Evolutionary conservation across 2,329 filamentous ascomycete species (phyloP).

Genomic region (Coniochaeta hoffmannii): DNA sequence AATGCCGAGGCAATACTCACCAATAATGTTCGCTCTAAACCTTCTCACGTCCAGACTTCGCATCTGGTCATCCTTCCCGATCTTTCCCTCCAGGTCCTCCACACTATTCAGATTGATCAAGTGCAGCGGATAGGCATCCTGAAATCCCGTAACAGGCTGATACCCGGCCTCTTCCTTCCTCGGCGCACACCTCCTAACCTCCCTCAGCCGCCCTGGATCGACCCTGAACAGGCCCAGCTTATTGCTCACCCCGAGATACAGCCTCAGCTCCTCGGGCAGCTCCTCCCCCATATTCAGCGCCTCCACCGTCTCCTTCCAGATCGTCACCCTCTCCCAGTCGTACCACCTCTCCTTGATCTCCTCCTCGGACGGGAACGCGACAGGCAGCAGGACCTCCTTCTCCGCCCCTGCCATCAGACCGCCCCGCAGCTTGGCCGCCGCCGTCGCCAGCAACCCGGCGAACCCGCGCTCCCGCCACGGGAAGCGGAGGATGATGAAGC

Average conservation of each 20-base stretch:
- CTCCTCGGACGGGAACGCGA: constrained; percentile 49
- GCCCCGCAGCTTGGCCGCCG: constrained; percentile 42
- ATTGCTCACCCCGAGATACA: constrained; percentile 60
- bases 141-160: constrained; percentile 59
- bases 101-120: constrained; percentile 60
- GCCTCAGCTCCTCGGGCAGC: constrained; percentile 53
- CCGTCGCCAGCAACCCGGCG: constrained; percentile 34
- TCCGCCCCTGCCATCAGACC: constrained; percentile 45
- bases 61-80: constrained; percentile 41
- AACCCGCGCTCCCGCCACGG: constrained; percentile 48
- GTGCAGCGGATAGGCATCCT: constrained; percentile 68
- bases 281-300: constrained; percentile 53
- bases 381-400: constrained; percentile 59
- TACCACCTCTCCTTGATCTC: constrained; percentile 56
- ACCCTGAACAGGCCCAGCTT: constrained; percentile 62
- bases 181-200: constrained; percentile 55
- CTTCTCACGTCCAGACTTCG: constrained; percentile 51
- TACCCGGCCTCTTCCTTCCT: constrained; percentile 50
- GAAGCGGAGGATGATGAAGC: constrained; percentile 61
- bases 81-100: constrained; percentile 48
- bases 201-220: constrained; percentile 47
- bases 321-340: constrained; percentile 49
- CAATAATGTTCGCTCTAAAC: constrained; percentile 67
- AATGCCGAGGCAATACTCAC: constrained; percentile 25
- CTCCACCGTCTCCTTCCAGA: constrained; percentile 53